Evolutionary conservation across 768 basidiomycete species (phyloP).

Genomic region (Calocybe indica): DNA sequence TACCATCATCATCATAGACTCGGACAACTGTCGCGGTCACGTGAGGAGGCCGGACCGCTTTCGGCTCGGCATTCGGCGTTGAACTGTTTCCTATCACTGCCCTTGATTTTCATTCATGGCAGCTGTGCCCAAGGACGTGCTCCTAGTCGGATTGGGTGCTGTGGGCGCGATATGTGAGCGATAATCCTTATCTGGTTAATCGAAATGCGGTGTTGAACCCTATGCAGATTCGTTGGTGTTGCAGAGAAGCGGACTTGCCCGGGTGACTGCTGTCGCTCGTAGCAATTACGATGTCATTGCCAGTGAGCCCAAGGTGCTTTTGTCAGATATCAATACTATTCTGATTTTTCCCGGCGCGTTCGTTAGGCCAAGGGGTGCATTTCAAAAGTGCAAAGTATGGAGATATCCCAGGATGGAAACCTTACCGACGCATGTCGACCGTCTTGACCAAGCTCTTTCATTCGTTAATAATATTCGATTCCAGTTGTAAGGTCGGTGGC

Average conservation of each 20-base stretch:
- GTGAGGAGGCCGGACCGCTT: too few species aligned
- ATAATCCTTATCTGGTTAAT: not conserved
- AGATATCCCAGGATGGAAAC: conserved; percentile 49
- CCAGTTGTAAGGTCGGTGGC: conserved; percentile 53
- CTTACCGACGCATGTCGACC: conserved; percentile 48
- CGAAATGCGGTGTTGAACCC: not conserved
- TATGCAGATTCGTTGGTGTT: conserved; percentile 48
- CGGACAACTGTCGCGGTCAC: too few species aligned
- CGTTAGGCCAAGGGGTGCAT: conserved; percentile 44
- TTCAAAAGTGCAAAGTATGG: conserved; percentile 60
- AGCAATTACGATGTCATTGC: conserved; percentile 52
- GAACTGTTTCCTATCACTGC: not conserved
- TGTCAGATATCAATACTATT: not conserved
- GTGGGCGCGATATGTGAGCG: conserved; percentile 57
- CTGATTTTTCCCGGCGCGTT: too few species aligned
- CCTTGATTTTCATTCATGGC: not conserved
- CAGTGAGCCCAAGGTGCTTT: conserved; percentile 13
- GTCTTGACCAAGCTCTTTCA: not conserved
- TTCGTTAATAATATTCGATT: conserved; percentile 1
- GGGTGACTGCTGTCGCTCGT: conserved; percentile 68
- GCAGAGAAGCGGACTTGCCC: conserved; percentile 48
- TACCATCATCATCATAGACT: too few species aligned
- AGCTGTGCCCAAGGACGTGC: conserved; percentile 31
- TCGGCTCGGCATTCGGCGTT: not conserved
- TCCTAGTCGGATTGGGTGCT: conserved; percentile 62